Percentiles rank a stretch among this genome's conserved stretches.
Conservation (phyloP, 306 rosid genomes). For the Sphenostylis stenocarpa region DNA sequence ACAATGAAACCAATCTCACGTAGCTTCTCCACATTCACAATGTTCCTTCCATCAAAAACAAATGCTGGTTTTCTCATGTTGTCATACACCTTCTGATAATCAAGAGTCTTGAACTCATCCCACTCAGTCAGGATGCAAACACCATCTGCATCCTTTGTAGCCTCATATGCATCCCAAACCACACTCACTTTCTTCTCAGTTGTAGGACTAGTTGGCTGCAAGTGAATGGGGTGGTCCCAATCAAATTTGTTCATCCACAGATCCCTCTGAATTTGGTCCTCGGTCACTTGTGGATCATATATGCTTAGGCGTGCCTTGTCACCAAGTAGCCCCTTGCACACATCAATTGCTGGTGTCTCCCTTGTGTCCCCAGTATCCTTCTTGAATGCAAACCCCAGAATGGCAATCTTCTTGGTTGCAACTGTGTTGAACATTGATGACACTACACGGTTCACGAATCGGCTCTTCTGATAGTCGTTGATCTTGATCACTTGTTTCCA, state of each 20-base stretch:
- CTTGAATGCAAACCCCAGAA: conserved; percentile 95
- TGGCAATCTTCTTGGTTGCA: conserved; percentile 72
- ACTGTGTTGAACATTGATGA: conserved; percentile 95
- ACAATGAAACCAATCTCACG: conserved; percentile 94
- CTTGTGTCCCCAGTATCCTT: conserved; percentile 94
- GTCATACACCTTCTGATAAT: conserved; percentile 73
- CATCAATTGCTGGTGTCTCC: conserved; percentile 92
- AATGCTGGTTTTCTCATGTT: conserved; percentile 91
- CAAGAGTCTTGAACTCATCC: conserved; percentile 92
- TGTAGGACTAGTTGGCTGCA: conserved; percentile 78
- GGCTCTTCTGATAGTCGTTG: conserved; percentile 88
- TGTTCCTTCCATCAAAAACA: conserved; percentile 82
- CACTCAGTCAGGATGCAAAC: conserved; percentile 89
- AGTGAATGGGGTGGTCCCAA: conserved; percentile 94
- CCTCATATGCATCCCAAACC: conserved; percentile 84
- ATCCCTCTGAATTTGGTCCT: conserved; percentile 93
- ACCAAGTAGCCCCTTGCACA: conserved; percentile 83
- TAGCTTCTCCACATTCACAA: conserved; percentile 52
- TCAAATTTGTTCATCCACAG: conserved; percentile 78
- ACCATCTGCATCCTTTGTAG: conserved; percentile 84
- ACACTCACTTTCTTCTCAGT: conserved; percentile 81
- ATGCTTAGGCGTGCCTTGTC: conserved; percentile 84
- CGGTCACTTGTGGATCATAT: conserved; percentile 78
- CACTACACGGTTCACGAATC: conserved; percentile 89
- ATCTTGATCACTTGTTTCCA: conserved; percentile 98